Evolutionary conservation across 352 stramenopile species (phyloP).

Genomic region (Phytophthora pisi): DNA sequence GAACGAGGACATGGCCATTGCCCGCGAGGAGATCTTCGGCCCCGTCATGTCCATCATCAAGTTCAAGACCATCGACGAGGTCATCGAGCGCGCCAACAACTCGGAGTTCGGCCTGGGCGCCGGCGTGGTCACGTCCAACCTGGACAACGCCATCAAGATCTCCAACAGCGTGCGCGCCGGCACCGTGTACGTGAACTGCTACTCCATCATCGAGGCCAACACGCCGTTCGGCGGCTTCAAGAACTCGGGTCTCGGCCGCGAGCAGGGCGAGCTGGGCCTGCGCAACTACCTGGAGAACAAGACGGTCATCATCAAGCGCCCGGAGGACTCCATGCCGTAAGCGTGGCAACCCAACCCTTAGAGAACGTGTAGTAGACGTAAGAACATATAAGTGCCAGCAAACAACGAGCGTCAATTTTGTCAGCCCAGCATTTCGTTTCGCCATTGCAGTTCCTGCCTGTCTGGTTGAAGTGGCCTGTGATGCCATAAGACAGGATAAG

Average conservation of each 20-base stretch:
- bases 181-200: slow-evolving; percentile 96
- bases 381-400: slow-evolving; percentile 19
- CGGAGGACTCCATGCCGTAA: slow-evolving; percentile 39
- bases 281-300: slow-evolving; percentile 81
- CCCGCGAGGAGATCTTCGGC: slow-evolving; percentile 92
- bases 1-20: slow-evolving; percentile 85
- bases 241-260: slow-evolving; percentile 79
- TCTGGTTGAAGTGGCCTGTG: not conserved
- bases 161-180: slow-evolving; percentile 86
- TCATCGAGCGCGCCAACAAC: slow-evolving; percentile 88
- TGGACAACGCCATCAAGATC: slow-evolving; percentile 86
- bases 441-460: too few relatives aligned
- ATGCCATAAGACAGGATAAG: slow-evolving; percentile 1
- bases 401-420: slow-evolving; percentile 24
- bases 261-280: slow-evolving; percentile 75
- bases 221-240: slow-evolving; percentile 89
- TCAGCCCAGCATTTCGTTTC: not conserved
- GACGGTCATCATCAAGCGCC: slow-evolving; percentile 70
- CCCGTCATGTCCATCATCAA: slow-evolving; percentile 89
- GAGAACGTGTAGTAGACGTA: slow-evolving; percentile 21
- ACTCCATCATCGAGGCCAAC: slow-evolving; percentile 85
- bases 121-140: slow-evolving; percentile 88
- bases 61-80: slow-evolving; percentile 90
- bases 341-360: not conserved
- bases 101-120: slow-evolving; percentile 87